Conservation (phyloP, 2,329 filamentous ascomycete species). For the Lachnellula cervina region DNA sequence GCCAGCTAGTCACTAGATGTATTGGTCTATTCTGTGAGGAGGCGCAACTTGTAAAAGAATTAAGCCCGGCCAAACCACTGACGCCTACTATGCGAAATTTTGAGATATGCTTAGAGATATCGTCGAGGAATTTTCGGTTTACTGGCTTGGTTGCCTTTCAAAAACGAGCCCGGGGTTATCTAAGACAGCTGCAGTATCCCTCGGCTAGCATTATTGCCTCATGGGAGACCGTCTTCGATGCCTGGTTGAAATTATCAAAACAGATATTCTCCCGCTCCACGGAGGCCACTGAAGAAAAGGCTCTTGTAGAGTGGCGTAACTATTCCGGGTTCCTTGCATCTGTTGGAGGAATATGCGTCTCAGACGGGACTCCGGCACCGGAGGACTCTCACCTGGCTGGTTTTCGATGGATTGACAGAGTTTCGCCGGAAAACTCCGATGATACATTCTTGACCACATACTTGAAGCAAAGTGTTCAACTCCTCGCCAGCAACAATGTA, state of each 20-base stretch:
- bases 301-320: slow-evolving; percentile 62
- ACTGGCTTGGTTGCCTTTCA: slow-evolving; percentile 67
- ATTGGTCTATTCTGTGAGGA: slow-evolving; percentile 60
- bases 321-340: slow-evolving; percentile 65
- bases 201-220: slow-evolving; percentile 62
- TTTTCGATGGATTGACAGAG: slow-evolving; percentile 55
- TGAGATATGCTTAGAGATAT: slow-evolving; percentile 57
- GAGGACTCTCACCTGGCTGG: slow-evolving; percentile 55
- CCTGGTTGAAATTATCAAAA: slow-evolving; percentile 60
- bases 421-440: slow-evolving; percentile 54
- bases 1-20: slow-evolving; percentile 58
- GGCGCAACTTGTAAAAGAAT: slow-evolving; percentile 49
- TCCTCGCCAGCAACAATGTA: slow-evolving; percentile 59
- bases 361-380: slow-evolving; percentile 48
- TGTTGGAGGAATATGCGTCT: slow-evolving; percentile 60
- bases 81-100: slow-evolving; percentile 54
- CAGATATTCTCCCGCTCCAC: slow-evolving; percentile 51
- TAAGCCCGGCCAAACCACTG: slow-evolving; percentile 45
- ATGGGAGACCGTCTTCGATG: slow-evolving; percentile 62
- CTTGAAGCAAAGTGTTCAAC: slow-evolving; percentile 58
- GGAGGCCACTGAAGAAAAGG: slow-evolving; percentile 50
- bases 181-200: slow-evolving; percentile 57
- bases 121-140: slow-evolving; percentile 59
- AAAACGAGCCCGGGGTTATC: slow-evolving; percentile 55
- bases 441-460: slow-evolving; percentile 57